Conservation (phyloP, 2,329 filamentous ascomycete species). For the Xylariaceae sp. region DNA sequence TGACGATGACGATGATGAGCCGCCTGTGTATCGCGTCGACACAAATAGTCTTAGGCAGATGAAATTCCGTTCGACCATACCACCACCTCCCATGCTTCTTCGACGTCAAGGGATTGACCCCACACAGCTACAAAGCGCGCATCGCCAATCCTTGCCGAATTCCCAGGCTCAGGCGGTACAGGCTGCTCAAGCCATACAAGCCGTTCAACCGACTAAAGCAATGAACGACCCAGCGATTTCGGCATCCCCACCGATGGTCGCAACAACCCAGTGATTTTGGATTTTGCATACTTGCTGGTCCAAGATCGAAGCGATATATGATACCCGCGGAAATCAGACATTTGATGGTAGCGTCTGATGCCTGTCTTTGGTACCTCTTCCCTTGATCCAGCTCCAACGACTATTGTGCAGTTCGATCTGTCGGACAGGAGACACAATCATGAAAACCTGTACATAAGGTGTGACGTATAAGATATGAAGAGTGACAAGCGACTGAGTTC, state of each 20-base stretch:
- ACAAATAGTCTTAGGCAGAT: constrained; percentile 59
- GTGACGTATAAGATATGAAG: too few species aligned
- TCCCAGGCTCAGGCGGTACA: constrained; percentile 10
- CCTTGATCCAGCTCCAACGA: not conserved
- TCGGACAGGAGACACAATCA: too few species aligned
- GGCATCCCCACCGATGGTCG: constrained; percentile 11
- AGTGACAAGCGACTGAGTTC: too few species aligned
- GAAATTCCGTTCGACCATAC: constrained; percentile 58
- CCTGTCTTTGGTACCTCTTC: not conserved
- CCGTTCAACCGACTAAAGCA: constrained; percentile 1
- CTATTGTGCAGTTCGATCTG: too few species aligned
- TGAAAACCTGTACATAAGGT: too few species aligned
- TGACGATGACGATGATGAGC: constrained; percentile 71
- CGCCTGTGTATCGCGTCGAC: constrained; percentile 70
- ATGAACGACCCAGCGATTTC: constrained; percentile 12
- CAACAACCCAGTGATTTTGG: too few species aligned
- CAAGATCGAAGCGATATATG: not conserved
- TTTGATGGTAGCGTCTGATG: too few species aligned
- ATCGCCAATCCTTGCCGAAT: constrained; percentile 21
- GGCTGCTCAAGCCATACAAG: constrained; percentile 5
- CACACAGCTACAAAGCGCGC: constrained; percentile 17
- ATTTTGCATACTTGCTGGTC: not conserved
- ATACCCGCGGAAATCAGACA: too few species aligned
- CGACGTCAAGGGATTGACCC: constrained; percentile 31
- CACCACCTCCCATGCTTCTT: constrained; percentile 40